Evolutionary conservation across 805 yeast genomes (phyloP).

Genomic region (Kluyveromyces siamensis): DNA sequence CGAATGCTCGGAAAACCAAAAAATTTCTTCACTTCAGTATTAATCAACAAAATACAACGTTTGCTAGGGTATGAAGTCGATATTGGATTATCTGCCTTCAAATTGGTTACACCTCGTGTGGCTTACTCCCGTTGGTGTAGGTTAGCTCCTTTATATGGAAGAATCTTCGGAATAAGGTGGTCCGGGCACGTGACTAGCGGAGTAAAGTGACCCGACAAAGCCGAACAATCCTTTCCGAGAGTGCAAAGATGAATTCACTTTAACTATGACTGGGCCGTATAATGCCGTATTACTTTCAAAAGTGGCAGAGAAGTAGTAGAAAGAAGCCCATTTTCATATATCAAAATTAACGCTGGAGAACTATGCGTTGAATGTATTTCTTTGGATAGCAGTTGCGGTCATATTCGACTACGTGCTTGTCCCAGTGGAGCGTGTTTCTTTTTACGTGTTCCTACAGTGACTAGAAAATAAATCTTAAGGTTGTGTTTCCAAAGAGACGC

Average conservation of each 20-base stretch:
- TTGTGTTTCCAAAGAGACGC: not conserved
- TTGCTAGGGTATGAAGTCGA: not conserved
- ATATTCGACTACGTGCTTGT: not conserved
- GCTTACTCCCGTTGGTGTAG: too few relatives aligned
- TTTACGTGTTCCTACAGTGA: not conserved
- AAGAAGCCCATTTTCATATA: not conserved
- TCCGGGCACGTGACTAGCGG: too few relatives aligned
- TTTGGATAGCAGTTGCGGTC: not conserved
- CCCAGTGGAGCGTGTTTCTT: not conserved
- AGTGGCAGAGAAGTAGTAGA: not conserved
- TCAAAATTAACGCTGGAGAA: not conserved
- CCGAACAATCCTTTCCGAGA: not conserved
- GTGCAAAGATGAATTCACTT: too few relatives aligned
- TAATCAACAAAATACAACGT: not conserved
- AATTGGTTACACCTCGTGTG: too few relatives aligned
- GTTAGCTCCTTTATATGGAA: too few relatives aligned
- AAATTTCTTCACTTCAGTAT: not conserved
- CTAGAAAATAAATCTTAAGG: not conserved
- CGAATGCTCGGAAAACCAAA: too few relatives aligned
- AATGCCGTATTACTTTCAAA: not conserved
- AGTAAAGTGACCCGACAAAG: not conserved
- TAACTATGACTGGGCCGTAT: not conserved
- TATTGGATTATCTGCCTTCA: too few relatives aligned
- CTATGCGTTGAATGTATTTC: too few relatives aligned
- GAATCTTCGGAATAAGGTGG: too few relatives aligned